A percentile compares a stretch with the other conserved stretches of the same genome.
phyloP scores from a whole-genome alignment of 345 rosid genomes.

The Arabis hirsuta region DNA sequence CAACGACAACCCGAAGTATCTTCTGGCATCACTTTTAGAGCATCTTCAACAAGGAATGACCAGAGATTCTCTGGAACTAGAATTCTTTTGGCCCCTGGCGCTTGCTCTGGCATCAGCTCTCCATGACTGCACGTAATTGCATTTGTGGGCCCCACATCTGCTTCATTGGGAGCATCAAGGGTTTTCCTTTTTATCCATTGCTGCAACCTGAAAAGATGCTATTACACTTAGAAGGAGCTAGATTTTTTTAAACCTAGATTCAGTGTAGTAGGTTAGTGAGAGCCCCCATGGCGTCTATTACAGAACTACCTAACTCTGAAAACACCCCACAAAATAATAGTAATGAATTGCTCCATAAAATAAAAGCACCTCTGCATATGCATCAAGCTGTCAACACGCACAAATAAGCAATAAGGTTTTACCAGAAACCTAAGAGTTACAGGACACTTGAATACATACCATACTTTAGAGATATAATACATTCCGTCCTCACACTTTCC shows the following conservation, averaged over 20 bases:
- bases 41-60: constrained; percentile 86
- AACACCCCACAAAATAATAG: constrained; percentile 26
- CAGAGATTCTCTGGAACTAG: constrained; percentile 85
- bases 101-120: constrained; percentile 82
- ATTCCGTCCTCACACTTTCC: constrained; percentile 73
- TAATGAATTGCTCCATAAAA: constrained; percentile 9
- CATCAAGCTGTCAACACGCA: constrained; percentile 26
- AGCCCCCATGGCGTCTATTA: constrained; percentile 14
- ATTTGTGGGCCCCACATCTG: constrained; percentile 83
- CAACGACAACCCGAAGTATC: constrained; percentile 59
- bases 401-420: constrained; percentile 23
- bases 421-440: constrained; percentile 18
- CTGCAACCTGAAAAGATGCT: constrained; percentile 70
- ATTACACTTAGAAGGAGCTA: constrained; percentile 30
- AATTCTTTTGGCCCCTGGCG: constrained; percentile 86
- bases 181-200: constrained; percentile 95
- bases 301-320: constrained; percentile 22
- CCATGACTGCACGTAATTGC: constrained; percentile 82
- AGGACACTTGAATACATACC: constrained; percentile 57
- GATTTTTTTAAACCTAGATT: constrained; percentile 14
- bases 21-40: constrained; percentile 62
- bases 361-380: constrained; percentile 18
- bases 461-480: constrained; percentile 75
- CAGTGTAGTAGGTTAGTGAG: constrained; percentile 7
- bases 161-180: constrained; percentile 89